These are phyloP conservation scores for Globisporangium irregulare DNA, from an alignment of 352 stramenopile species.

Conservation along the genomic window DNA sequence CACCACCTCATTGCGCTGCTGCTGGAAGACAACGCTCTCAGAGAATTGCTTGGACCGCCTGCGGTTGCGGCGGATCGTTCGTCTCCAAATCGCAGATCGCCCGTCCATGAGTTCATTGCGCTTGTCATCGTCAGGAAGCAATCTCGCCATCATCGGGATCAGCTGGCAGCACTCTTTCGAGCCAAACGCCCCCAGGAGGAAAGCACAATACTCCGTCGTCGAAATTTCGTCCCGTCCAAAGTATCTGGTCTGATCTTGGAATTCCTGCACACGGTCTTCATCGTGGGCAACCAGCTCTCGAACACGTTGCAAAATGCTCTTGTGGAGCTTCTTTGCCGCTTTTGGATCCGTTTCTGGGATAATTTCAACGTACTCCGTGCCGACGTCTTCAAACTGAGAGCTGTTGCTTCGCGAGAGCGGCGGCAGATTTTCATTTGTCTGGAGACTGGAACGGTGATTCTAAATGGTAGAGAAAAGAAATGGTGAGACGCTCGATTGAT, in stretches of 20 bases:
- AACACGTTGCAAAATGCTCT: constrained; percentile 64
- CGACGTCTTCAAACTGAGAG: constrained; percentile 41
- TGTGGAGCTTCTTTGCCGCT: constrained; percentile 70
- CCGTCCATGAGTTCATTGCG: constrained; percentile 58
- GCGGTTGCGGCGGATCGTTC: constrained; percentile 54
- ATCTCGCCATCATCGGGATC: constrained; percentile 65
- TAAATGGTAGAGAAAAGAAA: background rate
- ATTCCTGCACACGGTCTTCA: constrained; percentile 73
- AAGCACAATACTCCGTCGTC: constrained; percentile 75
- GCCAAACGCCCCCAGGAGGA: constrained; percentile 64
- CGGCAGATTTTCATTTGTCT: constrained; percentile 6
- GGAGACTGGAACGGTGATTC: constrained; percentile 6
- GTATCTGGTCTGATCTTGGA: constrained; percentile 77
- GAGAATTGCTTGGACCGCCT: constrained; percentile 81
- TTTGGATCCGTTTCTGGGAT: constrained; percentile 49
- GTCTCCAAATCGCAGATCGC: constrained; percentile 58
- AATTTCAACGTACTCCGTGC: constrained; percentile 52
- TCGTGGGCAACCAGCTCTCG: constrained; percentile 57
- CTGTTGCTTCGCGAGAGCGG: constrained; percentile 16
- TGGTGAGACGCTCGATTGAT: background rate
- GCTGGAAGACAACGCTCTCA: constrained; percentile 63
- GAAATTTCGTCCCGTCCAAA: constrained; percentile 67
- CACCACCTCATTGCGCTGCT: constrained; percentile 49
- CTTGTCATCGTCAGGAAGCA: constrained; percentile 68
- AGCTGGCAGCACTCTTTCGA: constrained; percentile 68